Evolutionary conservation across 805 yeast genomes (phyloP).

Genomic region (Suhomyces faveliae): DNA sequence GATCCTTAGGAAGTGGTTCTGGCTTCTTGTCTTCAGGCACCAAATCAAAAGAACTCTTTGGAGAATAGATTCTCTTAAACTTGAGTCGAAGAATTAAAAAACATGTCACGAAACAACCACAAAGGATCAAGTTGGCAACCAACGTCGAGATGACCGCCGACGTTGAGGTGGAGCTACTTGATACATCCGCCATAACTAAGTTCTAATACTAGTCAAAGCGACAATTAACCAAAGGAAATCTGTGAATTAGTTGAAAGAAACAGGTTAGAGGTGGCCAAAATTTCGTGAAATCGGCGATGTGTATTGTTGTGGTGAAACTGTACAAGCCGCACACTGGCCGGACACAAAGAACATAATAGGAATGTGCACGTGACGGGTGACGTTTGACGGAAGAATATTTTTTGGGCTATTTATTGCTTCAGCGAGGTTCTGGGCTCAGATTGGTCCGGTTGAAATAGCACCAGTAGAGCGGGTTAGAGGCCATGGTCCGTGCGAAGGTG

Average conservation of each 20-base stretch:
- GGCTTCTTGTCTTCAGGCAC: constrained; percentile 64
- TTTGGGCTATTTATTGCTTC: no score
- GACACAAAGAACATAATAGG: background rate
- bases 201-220: no score
- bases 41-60: constrained; percentile 66
- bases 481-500: no score
- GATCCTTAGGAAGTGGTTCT: constrained; percentile 67
- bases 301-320: constrained; percentile 1
- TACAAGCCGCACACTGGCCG: background rate
- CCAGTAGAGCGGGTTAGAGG: no score
- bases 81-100: constrained; percentile 68
- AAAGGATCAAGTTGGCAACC: constrained; percentile 64
- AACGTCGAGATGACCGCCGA: constrained; percentile 73
- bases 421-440: no score
- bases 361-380: background rate
- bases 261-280: background rate
- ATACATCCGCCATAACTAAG: constrained; percentile 9
- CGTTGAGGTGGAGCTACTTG: constrained; percentile 53
- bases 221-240: no score
- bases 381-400: background rate
- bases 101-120: constrained; percentile 55
- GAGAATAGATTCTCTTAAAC: constrained; percentile 76
- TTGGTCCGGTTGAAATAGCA: no score
- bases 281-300: background rate
- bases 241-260: background rate